Base-by-base conservation (phyloP, 768 basidiomycete species). In the Chalciporus chontae region DNA sequence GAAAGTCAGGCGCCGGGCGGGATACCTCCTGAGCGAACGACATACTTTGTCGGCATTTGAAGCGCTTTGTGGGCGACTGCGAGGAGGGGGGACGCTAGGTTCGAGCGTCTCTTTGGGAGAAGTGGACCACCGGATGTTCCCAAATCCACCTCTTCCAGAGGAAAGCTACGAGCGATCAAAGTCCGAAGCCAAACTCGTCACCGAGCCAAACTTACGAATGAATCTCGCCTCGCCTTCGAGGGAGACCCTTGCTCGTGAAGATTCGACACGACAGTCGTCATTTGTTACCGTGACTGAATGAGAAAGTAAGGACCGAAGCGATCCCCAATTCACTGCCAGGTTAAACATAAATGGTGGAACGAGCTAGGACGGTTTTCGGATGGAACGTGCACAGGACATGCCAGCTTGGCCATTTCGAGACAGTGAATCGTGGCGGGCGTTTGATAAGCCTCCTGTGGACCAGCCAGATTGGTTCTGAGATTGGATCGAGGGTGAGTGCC, bases 61-160 rank as follows among this genome's bases (percentile, higher is more conserved):
- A 1, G 47, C 7, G 1, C 14, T 2, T 21, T 39, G 47, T 21
- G n/a, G n/a, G n/a, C 40, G 24, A 4, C 26, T 45, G 36, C 41
- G 44, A 17, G 49, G 17, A 10, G 27, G 26, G 29, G 4, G 3
- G 14, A 14, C 10, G 29, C 23, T 5, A 3, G 10, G 19, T 15
- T 55, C 42, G 29, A 39, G 18, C 2, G 50, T 7, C 4, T 39
- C 15, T 18, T 6, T n/a, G 8, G 19, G 4, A 11, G 17, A 19
- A 8, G 15, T 10, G 29, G 17, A 9, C 18, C 40, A 53, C 21
- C 57, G 59, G 21, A 59, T 52, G 40, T 58, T 58, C 3, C 64
- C 59, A 9, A 54, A 66, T 2, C 59, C 64, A 0, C 64, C 57
- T 38, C 64, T 51, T 9, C 64, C 64, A 2, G 54, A 57, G 8